Evolutionary conservation across 2,329 filamentous ascomycete species (phyloP), one percentile per base, ranked within the genome.

Genomic region (Fusarium nanum): DNA sequence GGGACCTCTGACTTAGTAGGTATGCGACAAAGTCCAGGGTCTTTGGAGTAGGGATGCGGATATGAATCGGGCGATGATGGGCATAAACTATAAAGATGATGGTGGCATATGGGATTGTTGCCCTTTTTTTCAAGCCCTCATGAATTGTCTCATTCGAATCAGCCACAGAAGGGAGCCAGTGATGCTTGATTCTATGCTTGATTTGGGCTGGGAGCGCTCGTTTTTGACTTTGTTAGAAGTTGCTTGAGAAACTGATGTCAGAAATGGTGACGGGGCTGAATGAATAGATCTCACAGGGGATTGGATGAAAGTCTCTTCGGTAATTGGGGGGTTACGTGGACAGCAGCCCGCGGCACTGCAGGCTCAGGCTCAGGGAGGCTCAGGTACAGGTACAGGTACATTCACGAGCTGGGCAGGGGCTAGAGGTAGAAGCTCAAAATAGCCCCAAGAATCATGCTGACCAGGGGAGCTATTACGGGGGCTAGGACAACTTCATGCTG

Each of bases 271-370:
- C 61, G 67, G 67, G 67, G 67, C 67, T 70, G 56, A 40, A 23
- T 37, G 34, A n/a, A 37, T 37, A 45, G 20, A 20, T 42, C 23
- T 40, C 20, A 28, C 53, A 45, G 47, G 46, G 54, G 28, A 20
- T 41, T 27, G 23, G 32, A 25, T n/a, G 16, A 14, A 32, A 34
- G 37, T 25, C 58, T n/a, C 30, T 23, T 60, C 61, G 54, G 55
- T 68, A 71, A 71, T 60, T 71, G 64, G 68, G 34, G 34, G 60
- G 64, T 71, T 71, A 71, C 68, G 68, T 71, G 68, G 61, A 71
- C 68, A 56, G 28, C 14, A 20, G 22, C 30, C 30, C 30, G 41
- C 52, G 52, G 37, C 46, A 57, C 37, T 52, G 32, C 22, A 34
- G 48, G 23, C 22, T 22, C 41, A 23, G 41, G 22, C 41, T 23